A percentile compares a stretch with the other conserved stretches of the same genome.
Conservation (phyloP, 352 stramenopile species). For the Phytophthora fragariae region DNA sequence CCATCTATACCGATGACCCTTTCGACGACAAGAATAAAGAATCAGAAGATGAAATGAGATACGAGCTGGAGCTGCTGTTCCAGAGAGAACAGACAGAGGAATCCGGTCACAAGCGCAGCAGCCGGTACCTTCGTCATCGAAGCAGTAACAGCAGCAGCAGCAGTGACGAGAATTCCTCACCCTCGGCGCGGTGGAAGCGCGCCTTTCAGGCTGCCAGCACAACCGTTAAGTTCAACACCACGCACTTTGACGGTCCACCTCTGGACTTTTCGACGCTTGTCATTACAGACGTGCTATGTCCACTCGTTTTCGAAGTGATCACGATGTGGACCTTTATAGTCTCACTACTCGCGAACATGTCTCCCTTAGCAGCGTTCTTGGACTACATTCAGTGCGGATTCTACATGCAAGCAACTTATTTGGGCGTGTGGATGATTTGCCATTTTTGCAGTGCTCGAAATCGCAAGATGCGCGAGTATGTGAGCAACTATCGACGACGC, state of each 20-base stretch:
- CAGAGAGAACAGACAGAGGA: slow-evolving; percentile 57
- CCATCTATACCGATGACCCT: slow-evolving; percentile 70
- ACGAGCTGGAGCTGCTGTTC: slow-evolving; percentile 69
- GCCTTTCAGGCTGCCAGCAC: slow-evolving; percentile 71
- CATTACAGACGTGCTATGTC: slow-evolving; percentile 85
- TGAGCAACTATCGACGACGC: slow-evolving; percentile 86
- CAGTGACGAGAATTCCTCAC: slow-evolving; percentile 25
- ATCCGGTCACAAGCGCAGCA: slow-evolving; percentile 32
- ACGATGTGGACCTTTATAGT: slow-evolving; percentile 77
- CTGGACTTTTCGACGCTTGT: slow-evolving; percentile 89
- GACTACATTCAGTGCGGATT: slow-evolving; percentile 86
- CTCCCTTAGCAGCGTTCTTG: slow-evolving; percentile 76
- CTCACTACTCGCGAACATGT: slow-evolving; percentile 68
- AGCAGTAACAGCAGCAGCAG: slow-evolving; percentile 35
- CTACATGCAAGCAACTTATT: slow-evolving; percentile 76
- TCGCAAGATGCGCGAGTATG: slow-evolving; percentile 89
- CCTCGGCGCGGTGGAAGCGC: slow-evolving; percentile 76
- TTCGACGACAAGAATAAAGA: slow-evolving; percentile 85
- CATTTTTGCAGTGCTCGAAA: slow-evolving; percentile 89
- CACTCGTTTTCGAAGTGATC: slow-evolving; percentile 80
- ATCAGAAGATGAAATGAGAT: slow-evolving; percentile 69
- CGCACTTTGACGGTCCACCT: slow-evolving; percentile 79
- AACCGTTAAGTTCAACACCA: slow-evolving; percentile 78
- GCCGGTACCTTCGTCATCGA: slow-evolving; percentile 24
- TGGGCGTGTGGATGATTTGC: slow-evolving; percentile 82